Conservation (phyloP, 345 rosid genomes). For the Dimocarpus longan region DNA sequence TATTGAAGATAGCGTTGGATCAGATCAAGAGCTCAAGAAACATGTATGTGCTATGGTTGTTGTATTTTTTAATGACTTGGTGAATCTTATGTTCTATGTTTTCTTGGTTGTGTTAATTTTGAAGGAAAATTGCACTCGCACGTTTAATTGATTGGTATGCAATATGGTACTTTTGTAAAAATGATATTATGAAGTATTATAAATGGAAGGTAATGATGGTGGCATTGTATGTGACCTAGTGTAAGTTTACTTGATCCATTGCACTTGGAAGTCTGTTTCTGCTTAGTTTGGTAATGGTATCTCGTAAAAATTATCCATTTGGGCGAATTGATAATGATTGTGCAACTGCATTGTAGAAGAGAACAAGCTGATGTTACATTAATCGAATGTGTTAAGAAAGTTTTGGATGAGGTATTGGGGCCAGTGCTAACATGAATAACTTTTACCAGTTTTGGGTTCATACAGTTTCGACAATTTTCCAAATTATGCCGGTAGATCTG, state of each 20-base stretch:
- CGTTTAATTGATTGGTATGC: not conserved
- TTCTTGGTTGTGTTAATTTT: not conserved
- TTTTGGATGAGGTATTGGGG: not conserved
- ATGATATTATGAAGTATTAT: not conserved
- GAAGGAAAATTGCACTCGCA: not conserved
- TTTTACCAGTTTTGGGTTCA: not conserved
- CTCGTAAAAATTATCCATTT: not conserved
- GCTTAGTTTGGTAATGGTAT: not conserved
- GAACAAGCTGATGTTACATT: not conserved
- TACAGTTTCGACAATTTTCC: not conserved
- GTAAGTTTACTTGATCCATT: not conserved
- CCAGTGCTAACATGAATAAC: not conserved
- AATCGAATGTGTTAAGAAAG: not conserved
- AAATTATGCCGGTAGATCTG: not conserved
- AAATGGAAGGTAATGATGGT: not conserved
- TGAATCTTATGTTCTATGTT: not conserved
- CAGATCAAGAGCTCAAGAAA: conserved; percentile 33
- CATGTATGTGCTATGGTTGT: conserved; percentile 26
- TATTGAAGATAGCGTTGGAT: conserved; percentile 41
- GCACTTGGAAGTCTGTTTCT: not conserved
- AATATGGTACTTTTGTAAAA: not conserved
- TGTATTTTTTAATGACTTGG: not conserved
- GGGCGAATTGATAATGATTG: not conserved
- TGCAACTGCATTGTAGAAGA: not conserved
- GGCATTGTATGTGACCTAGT: not conserved